Conservation (phyloP, 495 filamentous ascomycete species). For the Xylaria flabelliformis region DNA sequence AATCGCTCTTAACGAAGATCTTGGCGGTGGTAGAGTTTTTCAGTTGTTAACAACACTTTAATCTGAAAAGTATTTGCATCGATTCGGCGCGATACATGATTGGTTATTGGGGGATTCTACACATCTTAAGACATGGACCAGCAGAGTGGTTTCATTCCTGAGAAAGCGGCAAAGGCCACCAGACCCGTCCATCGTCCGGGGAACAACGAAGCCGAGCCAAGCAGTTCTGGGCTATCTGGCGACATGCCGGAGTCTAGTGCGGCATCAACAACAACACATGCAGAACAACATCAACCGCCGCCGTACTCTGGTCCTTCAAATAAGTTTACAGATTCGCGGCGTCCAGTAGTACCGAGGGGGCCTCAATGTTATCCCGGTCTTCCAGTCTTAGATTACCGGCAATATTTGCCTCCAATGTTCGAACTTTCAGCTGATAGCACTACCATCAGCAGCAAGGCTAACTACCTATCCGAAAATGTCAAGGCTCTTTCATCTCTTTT, state of each 20-base stretch:
- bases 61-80: neutral
- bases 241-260: conserved; percentile 3
- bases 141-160: conserved; percentile 15
- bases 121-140: conserved; percentile 10
- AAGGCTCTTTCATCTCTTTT: conserved; percentile 51
- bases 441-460: conserved; percentile 50
- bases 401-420: conserved; percentile 56
- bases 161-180: conserved; percentile 3
- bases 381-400: conserved; percentile 56
- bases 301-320: conserved; percentile 54
- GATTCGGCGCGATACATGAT: neutral
- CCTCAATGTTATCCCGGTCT: conserved; percentile 53
- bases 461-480: conserved; percentile 49
- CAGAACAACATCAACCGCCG: conserved; percentile 40
- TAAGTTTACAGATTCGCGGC: conserved; percentile 32
- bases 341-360: conserved; percentile 32
- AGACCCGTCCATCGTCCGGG: conserved; percentile 8
- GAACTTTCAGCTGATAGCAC: conserved; percentile 55
- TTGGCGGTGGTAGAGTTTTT: neutral
- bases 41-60: neutral
- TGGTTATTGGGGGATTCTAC: neutral
- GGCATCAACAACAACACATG: neutral
- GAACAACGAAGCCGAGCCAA: conserved; percentile 15
- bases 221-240: conserved; percentile 5
- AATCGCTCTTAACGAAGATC: neutral